Conservation (phyloP, 768 basidiomycete genomes). For the Sporobolomyces phaffii region DNA sequence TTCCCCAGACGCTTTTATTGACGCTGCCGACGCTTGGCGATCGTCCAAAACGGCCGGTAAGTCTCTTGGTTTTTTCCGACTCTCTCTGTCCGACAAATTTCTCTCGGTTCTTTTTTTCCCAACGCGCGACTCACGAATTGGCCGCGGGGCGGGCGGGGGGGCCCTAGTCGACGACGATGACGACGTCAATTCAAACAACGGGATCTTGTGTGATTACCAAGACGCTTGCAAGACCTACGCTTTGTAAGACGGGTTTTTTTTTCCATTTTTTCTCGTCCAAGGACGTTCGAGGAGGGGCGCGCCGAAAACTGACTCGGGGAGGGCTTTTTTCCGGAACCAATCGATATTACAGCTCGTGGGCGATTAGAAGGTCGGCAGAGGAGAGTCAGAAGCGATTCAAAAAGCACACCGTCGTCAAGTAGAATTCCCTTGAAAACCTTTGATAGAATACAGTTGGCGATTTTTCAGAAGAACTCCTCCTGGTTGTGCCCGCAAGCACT, state of each 20-base stretch:
- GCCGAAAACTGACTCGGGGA: too few species aligned
- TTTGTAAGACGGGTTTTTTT: background rate
- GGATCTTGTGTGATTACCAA: background rate
- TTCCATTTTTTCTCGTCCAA: background rate
- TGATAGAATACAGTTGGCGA: too few species aligned
- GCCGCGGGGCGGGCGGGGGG: too few species aligned
- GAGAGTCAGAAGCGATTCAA: background rate
- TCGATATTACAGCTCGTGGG: background rate
- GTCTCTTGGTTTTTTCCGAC: too few species aligned
- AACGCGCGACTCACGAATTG: background rate
- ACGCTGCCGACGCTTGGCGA: background rate
- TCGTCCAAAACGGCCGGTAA: background rate
- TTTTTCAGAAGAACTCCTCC: too few species aligned
- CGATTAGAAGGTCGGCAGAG: background rate
- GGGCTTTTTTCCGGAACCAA: too few species aligned
- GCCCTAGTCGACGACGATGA: conserved; percentile 1
- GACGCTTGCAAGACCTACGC: conserved; percentile 5
- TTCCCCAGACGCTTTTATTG: background rate
- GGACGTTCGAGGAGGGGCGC: too few species aligned
- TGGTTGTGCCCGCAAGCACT: too few species aligned
- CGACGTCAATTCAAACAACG: background rate
- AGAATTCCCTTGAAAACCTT: too few species aligned
- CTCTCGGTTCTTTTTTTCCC: background rate
- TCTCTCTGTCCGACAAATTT: background rate
- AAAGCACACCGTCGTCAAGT: too few species aligned